A percentile compares a stretch with the other conserved stretches of the same genome.
Conservation (phyloP, 352 stramenopile species). For the Phytopythium mirpurense region DNA sequence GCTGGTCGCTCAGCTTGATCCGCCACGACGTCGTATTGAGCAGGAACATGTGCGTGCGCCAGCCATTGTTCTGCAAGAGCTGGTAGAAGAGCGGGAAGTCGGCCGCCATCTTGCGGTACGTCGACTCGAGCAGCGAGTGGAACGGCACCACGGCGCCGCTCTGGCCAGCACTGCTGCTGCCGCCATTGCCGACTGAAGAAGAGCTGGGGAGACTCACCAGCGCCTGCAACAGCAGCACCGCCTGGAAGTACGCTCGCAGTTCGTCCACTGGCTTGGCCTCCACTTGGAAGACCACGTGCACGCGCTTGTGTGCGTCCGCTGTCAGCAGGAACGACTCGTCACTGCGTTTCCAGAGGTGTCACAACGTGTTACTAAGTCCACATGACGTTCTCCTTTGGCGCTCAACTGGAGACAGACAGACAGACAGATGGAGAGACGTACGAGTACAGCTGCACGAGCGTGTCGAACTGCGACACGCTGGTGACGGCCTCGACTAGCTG, state of each 20-base stretch:
- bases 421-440: slow-evolving; percentile 9
- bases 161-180: background rate
- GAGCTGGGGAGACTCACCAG: slow-evolving; percentile 13
- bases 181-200: slow-evolving; percentile 13
- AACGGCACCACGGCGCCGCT: slow-evolving; percentile 1
- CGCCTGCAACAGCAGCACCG: slow-evolving; percentile 44
- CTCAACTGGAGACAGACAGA: background rate
- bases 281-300: slow-evolving; percentile 51
- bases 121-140: slow-evolving; percentile 35
- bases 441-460: slow-evolving; percentile 46
- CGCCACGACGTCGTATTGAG: slow-evolving; percentile 61
- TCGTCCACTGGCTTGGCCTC: slow-evolving; percentile 53
- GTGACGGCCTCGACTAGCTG: slow-evolving; percentile 37
- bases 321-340: slow-evolving; percentile 60
- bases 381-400: too few species aligned
- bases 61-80: slow-evolving; percentile 52
- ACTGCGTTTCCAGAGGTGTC: too few species aligned
- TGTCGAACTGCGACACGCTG: slow-evolving; percentile 35
- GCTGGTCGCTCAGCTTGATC: slow-evolving; percentile 48
- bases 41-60: slow-evolving; percentile 70
- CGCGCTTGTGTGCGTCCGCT: slow-evolving; percentile 17
- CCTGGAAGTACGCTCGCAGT: slow-evolving; percentile 71
- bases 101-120: slow-evolving; percentile 36
- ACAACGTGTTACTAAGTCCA: too few species aligned
- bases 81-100: slow-evolving; percentile 67